Conservation (phyloP, 208 protist genomes). For the Wallacemonas collosoma region DNA sequence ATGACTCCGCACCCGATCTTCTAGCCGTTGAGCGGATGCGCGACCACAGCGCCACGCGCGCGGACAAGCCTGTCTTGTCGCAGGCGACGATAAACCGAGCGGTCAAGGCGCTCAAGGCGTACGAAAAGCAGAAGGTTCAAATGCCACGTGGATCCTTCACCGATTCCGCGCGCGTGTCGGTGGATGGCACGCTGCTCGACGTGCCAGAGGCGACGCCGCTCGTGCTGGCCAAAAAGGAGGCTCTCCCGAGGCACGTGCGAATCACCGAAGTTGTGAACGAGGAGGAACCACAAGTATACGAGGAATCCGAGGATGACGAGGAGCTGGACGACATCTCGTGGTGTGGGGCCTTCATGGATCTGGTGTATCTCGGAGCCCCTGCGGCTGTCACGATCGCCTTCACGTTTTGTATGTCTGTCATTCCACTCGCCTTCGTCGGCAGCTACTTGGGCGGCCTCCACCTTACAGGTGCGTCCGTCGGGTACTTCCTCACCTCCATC, state of each 20-base stretch:
- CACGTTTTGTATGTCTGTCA: slow-evolving; percentile 74
- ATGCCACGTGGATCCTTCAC: slow-evolving; percentile 41
- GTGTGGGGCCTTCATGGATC: slow-evolving; percentile 42
- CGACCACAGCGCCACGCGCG: slow-evolving; percentile 22
- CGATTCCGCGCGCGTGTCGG: slow-evolving; percentile 25
- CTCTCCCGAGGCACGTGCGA: slow-evolving; percentile 31
- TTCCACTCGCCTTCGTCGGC: slow-evolving; percentile 81
- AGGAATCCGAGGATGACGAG: slow-evolving; percentile 40
- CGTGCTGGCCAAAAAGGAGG: slow-evolving; percentile 24
- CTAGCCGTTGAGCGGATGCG: slow-evolving; percentile 53
- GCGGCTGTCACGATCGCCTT: slow-evolving; percentile 76
- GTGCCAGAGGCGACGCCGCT: slow-evolving; percentile 42
- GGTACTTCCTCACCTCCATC: slow-evolving; percentile 80
- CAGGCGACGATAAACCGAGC: slow-evolving; percentile 48
- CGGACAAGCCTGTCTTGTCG: slow-evolving; percentile 33
- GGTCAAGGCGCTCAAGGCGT: slow-evolving; percentile 31
- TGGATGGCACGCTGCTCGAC: slow-evolving; percentile 25
- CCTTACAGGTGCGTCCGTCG: slow-evolving; percentile 78
- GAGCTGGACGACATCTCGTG: slow-evolving; percentile 45
- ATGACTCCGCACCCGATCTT: slow-evolving; percentile 47
- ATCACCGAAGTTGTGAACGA: slow-evolving; percentile 41
- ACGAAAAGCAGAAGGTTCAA: slow-evolving; percentile 47
- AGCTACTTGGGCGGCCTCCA: slow-evolving; percentile 64
- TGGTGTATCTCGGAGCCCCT: slow-evolving; percentile 65
- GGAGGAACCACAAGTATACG: slow-evolving; percentile 18